Percentiles rank a stretch among this genome's conserved stretches.
Evolutionary conservation across 2,329 filamentous ascomycete genomes (phyloP).

Genomic region (Epicoccum nigrum): DNA sequence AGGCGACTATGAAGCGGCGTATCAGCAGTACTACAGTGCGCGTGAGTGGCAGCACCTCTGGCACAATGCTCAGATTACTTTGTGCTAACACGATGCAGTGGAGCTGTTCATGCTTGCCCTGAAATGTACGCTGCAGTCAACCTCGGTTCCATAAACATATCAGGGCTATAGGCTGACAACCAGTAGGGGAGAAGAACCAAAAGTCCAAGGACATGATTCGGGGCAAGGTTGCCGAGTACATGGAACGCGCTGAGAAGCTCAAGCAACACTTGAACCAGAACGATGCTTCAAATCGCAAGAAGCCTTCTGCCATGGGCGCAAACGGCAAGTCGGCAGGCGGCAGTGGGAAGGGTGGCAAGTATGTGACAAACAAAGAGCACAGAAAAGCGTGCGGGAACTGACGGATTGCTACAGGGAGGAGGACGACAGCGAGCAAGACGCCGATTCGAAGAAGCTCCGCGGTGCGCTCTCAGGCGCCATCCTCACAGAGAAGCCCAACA

Average conservation of each 20-base stretch:
- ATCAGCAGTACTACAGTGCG: constrained; percentile 92
- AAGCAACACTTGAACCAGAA: constrained; percentile 84
- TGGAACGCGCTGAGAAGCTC: constrained; percentile 97
- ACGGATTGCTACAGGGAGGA: constrained; percentile 55
- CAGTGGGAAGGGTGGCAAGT: constrained; percentile 64
- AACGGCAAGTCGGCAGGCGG: constrained; percentile 71
- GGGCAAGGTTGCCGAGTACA: constrained; percentile 93
- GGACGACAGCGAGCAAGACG: constrained; percentile 67
- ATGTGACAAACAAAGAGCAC: constrained; percentile 22
- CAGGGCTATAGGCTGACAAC: constrained; percentile 21
- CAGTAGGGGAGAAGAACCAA: constrained; percentile 86
- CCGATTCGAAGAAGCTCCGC: constrained; percentile 93
- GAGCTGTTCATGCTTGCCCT: constrained; percentile 98
- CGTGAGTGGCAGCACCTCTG: constrained; percentile 33
- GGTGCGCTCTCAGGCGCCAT: constrained; percentile 92
- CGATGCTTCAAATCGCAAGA: constrained; percentile 70
- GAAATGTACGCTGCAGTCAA: constrained; percentile 67
- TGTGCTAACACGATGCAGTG: constrained; percentile 55
- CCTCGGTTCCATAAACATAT: not conserved
- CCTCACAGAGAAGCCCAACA: constrained; percentile 91
- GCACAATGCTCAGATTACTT: not conserved
- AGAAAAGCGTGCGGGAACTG: constrained; percentile 7
- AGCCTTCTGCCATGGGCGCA: constrained; percentile 72
- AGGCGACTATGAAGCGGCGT: constrained; percentile 96
- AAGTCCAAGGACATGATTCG: constrained; percentile 98